Evolutionary conservation across 2,329 filamentous ascomycete species (phyloP).

Genomic region (Claviceps sp.): DNA sequence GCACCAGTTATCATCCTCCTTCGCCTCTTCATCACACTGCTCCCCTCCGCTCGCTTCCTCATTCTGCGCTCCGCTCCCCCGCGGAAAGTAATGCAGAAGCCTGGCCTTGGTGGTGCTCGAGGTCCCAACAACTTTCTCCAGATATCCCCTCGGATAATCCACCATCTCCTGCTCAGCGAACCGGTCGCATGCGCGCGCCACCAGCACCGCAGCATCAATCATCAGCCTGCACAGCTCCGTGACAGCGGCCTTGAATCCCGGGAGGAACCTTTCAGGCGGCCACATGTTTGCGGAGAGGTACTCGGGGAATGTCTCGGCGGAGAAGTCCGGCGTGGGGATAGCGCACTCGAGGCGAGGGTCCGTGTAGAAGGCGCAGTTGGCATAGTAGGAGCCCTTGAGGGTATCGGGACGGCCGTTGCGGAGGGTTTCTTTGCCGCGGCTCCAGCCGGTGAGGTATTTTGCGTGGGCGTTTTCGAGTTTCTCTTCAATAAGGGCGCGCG

Average conservation of each 20-base stretch:
- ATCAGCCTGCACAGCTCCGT: constrained; percentile 69
- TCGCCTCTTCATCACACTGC: constrained; percentile 10
- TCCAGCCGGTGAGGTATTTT: constrained; percentile 63
- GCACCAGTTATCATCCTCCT: constrained; percentile 80
- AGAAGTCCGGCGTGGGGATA: constrained; percentile 43
- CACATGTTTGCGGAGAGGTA: constrained; percentile 87
- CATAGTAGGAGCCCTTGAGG: constrained; percentile 72
- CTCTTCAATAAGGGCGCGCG: constrained; percentile 18
- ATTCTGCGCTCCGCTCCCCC: constrained; percentile 15
- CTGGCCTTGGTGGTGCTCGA: constrained; percentile 85
- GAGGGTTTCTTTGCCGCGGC: constrained; percentile 67
- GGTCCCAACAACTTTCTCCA: constrained; percentile 74
- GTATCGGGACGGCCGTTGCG: constrained; percentile 67
- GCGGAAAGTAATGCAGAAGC: constrained; percentile 84
- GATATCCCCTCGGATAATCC: constrained; percentile 62
- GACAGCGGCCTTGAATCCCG: constrained; percentile 61
- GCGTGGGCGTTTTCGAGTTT: constrained; percentile 45
- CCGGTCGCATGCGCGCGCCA: constrained; percentile 78
- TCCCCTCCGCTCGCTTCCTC: neutral
- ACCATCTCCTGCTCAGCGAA: constrained; percentile 70
- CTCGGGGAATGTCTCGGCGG: constrained; percentile 57
- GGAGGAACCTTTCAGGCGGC: constrained; percentile 56
- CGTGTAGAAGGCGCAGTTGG: constrained; percentile 69
- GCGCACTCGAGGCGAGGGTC: constrained; percentile 49
- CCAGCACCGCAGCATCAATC: constrained; percentile 78